Base-by-base conservation (phyloP, 176 grass and related monocot species). In the Phragmites australis region DNA sequence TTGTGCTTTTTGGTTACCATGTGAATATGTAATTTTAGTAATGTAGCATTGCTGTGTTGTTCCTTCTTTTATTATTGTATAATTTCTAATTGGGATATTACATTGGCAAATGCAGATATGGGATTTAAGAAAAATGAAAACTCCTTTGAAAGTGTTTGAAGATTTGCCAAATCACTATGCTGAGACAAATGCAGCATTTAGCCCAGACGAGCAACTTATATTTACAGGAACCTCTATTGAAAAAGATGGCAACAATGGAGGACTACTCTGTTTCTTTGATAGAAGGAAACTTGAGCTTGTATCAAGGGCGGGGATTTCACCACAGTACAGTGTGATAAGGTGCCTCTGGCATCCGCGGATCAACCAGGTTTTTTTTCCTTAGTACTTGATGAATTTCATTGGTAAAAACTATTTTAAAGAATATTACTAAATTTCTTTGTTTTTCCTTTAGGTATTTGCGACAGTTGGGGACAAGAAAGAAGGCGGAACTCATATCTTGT, bases 401-500 rank as follows among this genome's bases (percentile, higher is more conserved):
- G 8, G 22, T 40, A 45, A 75, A 65, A 56, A 8, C 21, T 1
- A n/a, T 37, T 85, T 82, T 70, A 25, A 65, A 65, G 61, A 40
- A 71, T 86, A 82, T 73, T 74, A 27, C 60, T 48, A 0, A 77
- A 43, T 23, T 57, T 49, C 42, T 74, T 56, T 87, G 55, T 64
- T 90, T 65, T 85, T 78, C 83, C 57, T 90, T 21, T 82, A 97
- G 95, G 88, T 97, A 60, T 91, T 97, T 76, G 81, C 88, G 49
- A 94, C 95, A 83, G 92, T 94, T 37, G 95, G 95, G 59, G 95
- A 97, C 79, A 97, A 92, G 88, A 94, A 94, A 89, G 90, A 90
- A 81, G 95, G 95, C 16, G 95, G 90, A 14, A 94, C 92, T 41
- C 95, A 94, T 78, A 82, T 97, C 85, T 49, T 97, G 29, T 97